These are phyloP conservation scores for Boletus reticuloceps DNA, from an alignment of 768 basidiomycete species.

Conservation along the genomic window DNA sequence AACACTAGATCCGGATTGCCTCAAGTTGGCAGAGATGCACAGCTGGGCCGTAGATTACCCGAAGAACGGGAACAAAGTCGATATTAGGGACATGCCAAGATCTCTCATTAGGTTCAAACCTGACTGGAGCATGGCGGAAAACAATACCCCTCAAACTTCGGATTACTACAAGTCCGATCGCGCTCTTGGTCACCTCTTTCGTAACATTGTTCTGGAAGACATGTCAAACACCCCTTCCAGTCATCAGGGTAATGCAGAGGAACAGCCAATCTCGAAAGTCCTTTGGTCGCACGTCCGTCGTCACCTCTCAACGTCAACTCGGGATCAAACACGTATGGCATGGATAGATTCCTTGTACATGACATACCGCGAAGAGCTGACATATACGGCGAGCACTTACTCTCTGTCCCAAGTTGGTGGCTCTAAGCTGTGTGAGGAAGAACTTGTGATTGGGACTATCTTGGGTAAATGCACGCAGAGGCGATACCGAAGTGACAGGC, in stretches of 20 bases:
- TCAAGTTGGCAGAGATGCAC: conserved; percentile 55
- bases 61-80: conserved; percentile 69
- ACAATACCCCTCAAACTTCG: conserved; percentile 47
- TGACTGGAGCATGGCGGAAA: conserved; percentile 73
- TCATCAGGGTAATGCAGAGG: conserved; percentile 13
- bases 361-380: conserved; percentile 60
- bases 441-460: conserved; percentile 74
- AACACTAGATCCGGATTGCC: conserved; percentile 55
- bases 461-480: conserved; percentile 65
- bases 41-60: conserved; percentile 76
- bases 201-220: conserved; percentile 51
- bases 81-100: conserved; percentile 51
- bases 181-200: conserved; percentile 71
- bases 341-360: conserved; percentile 19
- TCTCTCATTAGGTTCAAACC: conserved; percentile 66
- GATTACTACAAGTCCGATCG: conserved; percentile 73
- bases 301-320: conserved; percentile 12
- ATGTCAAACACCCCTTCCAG: conserved; percentile 16
- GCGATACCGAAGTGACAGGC: conserved; percentile 56
- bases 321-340: neutral
- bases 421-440: conserved; percentile 62
- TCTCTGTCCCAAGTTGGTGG: conserved; percentile 57
- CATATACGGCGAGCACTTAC: conserved; percentile 69
- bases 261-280: conserved; percentile 31
- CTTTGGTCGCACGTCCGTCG: conserved; percentile 22